Conservation (phyloP, 2,329 filamentous ascomycete genomes). For the Claviceps cyperi region DNA sequence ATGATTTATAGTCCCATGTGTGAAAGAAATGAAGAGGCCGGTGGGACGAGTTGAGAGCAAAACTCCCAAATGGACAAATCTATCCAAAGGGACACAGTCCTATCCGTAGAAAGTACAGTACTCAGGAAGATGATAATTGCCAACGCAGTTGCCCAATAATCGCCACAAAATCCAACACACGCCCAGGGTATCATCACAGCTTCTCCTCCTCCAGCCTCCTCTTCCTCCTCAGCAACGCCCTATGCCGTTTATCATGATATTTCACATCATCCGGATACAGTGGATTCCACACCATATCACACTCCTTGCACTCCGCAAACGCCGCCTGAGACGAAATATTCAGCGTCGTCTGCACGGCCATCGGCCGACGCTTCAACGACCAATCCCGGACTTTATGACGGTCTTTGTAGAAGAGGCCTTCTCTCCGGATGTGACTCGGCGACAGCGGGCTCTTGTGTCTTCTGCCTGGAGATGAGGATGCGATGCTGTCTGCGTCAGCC, state of each 20-base stretch:
- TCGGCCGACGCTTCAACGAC: neutral
- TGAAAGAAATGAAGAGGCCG: too few relatives aligned
- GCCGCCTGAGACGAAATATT: slow-evolving; percentile 27
- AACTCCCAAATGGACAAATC: too few relatives aligned
- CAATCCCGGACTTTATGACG: neutral
- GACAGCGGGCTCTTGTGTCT: neutral
- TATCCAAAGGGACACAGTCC: too few relatives aligned
- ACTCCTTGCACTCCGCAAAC: slow-evolving; percentile 28
- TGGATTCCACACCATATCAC: slow-evolving; percentile 30
- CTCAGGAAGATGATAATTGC: too few relatives aligned
- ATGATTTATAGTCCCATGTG: too few relatives aligned
- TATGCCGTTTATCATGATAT: slow-evolving; percentile 26
- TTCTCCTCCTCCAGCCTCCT: slow-evolving; percentile 12
- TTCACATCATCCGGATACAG: slow-evolving; percentile 29
- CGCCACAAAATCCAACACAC: too few relatives aligned
- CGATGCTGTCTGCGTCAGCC: neutral
- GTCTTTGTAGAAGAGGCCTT: neutral
- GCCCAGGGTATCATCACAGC: slow-evolving; percentile 4
- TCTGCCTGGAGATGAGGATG: neutral
- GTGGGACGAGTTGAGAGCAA: too few relatives aligned
- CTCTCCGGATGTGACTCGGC: neutral
- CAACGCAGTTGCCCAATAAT: too few relatives aligned
- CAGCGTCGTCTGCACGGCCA: slow-evolving; percentile 27
- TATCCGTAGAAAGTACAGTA: too few relatives aligned
- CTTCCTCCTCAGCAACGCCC: slow-evolving; percentile 16